phyloP scores from a whole-genome alignment of 2,329 filamentous ascomycete genomes.

The Scedosporium minutisporum region DNA sequence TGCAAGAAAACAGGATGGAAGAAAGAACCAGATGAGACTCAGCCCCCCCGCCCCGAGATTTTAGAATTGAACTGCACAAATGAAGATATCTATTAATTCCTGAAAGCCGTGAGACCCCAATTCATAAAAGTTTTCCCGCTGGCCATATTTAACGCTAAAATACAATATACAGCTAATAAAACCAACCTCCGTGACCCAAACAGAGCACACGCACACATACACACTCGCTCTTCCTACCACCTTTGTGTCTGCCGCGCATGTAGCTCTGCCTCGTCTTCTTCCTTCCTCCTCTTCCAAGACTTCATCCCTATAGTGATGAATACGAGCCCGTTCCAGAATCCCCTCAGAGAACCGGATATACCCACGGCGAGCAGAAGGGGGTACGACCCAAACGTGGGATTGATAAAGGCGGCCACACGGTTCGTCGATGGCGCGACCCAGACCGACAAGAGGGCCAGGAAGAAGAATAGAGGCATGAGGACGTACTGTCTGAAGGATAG shows the following conservation, averaged over 20 bases:
- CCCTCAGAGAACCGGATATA: background rate
- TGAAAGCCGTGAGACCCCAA: no score
- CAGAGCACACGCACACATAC: no score
- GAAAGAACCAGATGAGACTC: no score
- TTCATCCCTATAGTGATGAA: slow-evolving; percentile 3
- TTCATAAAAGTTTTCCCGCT: no score
- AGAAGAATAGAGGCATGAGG: slow-evolving; percentile 5
- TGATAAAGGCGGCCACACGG: background rate
- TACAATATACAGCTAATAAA: no score
- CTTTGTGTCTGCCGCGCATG: background rate
- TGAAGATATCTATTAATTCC: no score
- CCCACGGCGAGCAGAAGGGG: background rate
- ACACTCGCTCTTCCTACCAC: no score
- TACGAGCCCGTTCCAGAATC: slow-evolving; percentile 3
- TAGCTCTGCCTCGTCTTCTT: background rate
- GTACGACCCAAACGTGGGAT: background rate
- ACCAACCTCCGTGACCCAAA: no score
- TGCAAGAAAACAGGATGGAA: no score
- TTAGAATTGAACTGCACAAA: no score
- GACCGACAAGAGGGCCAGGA: background rate
- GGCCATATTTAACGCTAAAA: no score
- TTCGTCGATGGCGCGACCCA: slow-evolving; percentile 4
- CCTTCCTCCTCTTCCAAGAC: slow-evolving; percentile 2
- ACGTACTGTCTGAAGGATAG: slow-evolving; percentile 3
- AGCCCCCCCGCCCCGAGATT: no score